Percentiles rank a stretch among this genome's conserved stretches.
Evolutionary conservation across 805 yeast genomes (phyloP).

Genomic region (Alloascoidea africana): DNA sequence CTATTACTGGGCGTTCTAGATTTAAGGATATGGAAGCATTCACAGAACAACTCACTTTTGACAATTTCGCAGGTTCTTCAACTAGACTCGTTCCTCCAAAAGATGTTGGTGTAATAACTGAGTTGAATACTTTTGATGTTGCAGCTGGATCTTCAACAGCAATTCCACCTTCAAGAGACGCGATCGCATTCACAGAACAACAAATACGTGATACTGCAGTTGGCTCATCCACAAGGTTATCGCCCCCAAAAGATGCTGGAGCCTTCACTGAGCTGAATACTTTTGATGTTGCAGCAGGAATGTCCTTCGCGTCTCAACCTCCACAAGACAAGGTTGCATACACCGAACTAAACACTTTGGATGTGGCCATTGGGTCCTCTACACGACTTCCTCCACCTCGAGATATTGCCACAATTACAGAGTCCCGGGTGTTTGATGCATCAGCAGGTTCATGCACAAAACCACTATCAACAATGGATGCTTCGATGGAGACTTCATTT

Average conservation of each 20-base stretch:
- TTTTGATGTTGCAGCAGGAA: not conserved
- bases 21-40: not conserved
- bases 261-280: not conserved
- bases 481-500: not conserved
- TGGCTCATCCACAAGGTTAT: not conserved
- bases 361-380: not conserved
- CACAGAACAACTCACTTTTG: too few species aligned
- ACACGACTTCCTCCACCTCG: not conserved
- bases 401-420: not conserved
- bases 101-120: too few species aligned
- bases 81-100: too few species aligned
- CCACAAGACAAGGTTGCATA: too few species aligned
- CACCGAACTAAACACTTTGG: not conserved
- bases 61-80: too few species aligned
- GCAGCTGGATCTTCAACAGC: too few species aligned
- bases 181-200: not conserved
- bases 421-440: not conserved
- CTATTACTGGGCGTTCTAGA: too few species aligned
- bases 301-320: too few species aligned
- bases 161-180: conserved; percentile 1
- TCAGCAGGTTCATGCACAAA: not conserved
- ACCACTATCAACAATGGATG: not conserved
- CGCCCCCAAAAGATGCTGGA: not conserved
- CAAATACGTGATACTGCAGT: not conserved
- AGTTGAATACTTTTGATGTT: too few species aligned